Base-by-base conservation (phyloP, 495 filamentous ascomycete genomes). In the Cryomyces antarcticus region DNA sequence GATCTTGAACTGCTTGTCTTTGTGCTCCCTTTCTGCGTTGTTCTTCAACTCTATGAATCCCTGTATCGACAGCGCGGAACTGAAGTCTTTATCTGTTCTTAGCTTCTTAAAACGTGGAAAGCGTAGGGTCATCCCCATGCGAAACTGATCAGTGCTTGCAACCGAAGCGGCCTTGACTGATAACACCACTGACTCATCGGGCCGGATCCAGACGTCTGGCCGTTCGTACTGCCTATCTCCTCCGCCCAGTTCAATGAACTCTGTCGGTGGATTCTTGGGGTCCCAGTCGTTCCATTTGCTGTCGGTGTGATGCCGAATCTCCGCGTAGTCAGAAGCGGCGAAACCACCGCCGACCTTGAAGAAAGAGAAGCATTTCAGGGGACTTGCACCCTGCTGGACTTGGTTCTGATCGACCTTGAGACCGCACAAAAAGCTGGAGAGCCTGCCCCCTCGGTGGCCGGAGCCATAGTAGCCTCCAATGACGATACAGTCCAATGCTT, bases 291-390 rank as follows among this genome's bases (percentile, higher is more conserved):
- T 66, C 92, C 92, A 97, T 53, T 93, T 92, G 10, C 78, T 83
- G 39, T 93, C 80, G 0, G 92, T 96, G 30, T 72, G 71, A 52
- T 93, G 82, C 1, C 77, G 67, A 34, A 97, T 73, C 38, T 76
- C 73, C 0, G 74, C 76, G 50, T 92, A 94, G 52, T 97, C 92
- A 44, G 77, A 71, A 4, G 78, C 82, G 29, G 73, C 79, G 50
- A 96, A 84, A 0, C 89, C 89, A 41, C 92, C 89, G 33, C 89
- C 89, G 24, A 96, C 89, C 59, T 93, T 96, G 64, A 84, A 89
- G 59, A 97, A 93, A 11, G 82, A 92, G 56, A 77, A 81, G 53
- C 77, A 94, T 56, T 83, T 85, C 62, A 78, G 75, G 10, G 72
- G 64, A 47, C 71, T 72, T 34, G 65, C 59, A 5, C 61, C 69